These are phyloP conservation scores for Porogramme epimiltina DNA, from an alignment of 1,284 basidiomycete species.

Conservation along the genomic window DNA sequence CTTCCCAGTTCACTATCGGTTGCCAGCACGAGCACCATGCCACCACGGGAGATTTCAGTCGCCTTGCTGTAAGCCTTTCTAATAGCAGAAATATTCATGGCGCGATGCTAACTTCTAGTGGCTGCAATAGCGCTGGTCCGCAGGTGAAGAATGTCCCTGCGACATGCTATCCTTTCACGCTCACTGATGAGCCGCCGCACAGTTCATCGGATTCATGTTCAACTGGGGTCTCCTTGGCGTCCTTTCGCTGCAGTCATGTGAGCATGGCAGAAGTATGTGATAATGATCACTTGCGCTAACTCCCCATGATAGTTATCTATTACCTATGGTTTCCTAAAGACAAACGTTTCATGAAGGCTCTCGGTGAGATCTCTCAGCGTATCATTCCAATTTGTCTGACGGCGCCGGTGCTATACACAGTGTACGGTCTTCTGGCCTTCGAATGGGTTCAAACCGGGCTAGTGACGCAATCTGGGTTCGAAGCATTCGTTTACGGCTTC, in stretches of 20 bases:
- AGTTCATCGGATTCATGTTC: too few species aligned
- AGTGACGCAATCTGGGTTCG: constrained; percentile 13
- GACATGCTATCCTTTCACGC: too few species aligned
- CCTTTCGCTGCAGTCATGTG: constrained; percentile 3
- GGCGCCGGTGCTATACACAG: not conserved
- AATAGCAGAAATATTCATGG: too few species aligned
- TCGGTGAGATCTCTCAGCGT: not conserved
- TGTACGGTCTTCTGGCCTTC: constrained; percentile 13
- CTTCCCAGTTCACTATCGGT: too few species aligned
- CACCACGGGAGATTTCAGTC: too few species aligned
- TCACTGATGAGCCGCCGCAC: too few species aligned
- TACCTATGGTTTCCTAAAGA: constrained; percentile 1
- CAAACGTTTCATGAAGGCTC: not conserved
- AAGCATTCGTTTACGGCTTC: constrained; percentile 18
- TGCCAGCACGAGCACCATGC: too few species aligned
- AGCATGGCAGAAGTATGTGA: not conserved
- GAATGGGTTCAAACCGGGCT: constrained; percentile 20
- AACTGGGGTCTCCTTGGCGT: constrained; percentile 3
- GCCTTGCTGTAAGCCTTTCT: too few species aligned
- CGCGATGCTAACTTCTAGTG: too few species aligned
- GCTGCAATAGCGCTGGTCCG: too few species aligned
- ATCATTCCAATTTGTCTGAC: not conserved
- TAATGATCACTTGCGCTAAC: not conserved
- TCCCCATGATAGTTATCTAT: not conserved
- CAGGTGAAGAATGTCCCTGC: too few species aligned